phyloP scores from a whole-genome alignment of 371 early-diverging fungal species.

The Actinomortierella wolfii region DNA sequence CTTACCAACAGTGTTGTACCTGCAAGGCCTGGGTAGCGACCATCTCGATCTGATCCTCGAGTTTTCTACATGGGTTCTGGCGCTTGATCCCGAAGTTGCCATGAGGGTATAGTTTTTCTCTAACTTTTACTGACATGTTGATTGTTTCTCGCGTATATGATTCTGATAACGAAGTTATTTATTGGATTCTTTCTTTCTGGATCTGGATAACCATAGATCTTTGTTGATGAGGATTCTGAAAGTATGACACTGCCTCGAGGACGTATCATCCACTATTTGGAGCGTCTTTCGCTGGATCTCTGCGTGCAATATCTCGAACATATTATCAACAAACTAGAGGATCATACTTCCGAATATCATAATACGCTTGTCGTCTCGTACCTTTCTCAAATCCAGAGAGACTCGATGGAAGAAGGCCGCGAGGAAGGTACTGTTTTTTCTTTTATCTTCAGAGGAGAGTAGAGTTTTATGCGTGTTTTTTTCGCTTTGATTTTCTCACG shows the following conservation, averaged over 20 bases:
- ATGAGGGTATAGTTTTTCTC: conserved; percentile 67
- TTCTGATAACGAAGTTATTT: neutral
- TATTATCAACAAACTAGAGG: conserved; percentile 71
- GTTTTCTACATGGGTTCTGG: conserved; percentile 79
- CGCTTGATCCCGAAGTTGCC: conserved; percentile 67
- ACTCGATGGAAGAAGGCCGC: conserved; percentile 8
- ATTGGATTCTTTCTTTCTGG: neutral
- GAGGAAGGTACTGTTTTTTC: conserved; percentile 19
- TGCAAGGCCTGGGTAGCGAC: conserved; percentile 74
- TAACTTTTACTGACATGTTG: neutral
- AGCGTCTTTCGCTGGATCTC: conserved; percentile 63
- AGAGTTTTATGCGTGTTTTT: neutral
- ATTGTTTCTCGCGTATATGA: neutral
- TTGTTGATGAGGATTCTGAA: conserved; percentile 71
- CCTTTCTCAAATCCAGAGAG: conserved; percentile 57
- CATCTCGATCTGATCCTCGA: conserved; percentile 83
- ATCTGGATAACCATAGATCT: conserved; percentile 61
- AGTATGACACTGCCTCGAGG: conserved; percentile 60
- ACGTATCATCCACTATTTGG: conserved; percentile 60
- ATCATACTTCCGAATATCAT: conserved; percentile 76
- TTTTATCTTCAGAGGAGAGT: neutral
- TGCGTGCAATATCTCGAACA: conserved; percentile 80
- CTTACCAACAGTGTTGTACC: conserved; percentile 72
- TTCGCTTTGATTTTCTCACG: neutral
- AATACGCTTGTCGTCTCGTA: conserved; percentile 78